Evolutionary conservation across 2,329 filamentous ascomycete genomes (phyloP), one percentile per base, ranked within the genome.

Genomic region (Neoascochyta sp.): DNA sequence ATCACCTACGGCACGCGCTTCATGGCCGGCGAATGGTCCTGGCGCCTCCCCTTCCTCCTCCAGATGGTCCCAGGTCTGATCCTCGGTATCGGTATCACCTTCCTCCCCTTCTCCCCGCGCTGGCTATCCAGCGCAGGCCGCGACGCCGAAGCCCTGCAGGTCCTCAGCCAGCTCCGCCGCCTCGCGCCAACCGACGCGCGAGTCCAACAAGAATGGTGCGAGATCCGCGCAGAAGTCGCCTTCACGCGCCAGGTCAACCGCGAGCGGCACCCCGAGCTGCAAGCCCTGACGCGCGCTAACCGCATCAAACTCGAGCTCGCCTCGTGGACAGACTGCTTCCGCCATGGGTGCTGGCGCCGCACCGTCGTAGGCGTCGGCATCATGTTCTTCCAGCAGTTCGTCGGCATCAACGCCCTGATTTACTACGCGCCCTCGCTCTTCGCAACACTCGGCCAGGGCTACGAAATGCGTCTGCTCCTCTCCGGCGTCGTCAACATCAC

Each of bases 341-440:
- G 52, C 14, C 56, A 56, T 8, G 66, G 67, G 19, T 67, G 62
- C 39, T 64, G 66, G 50, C 60, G 63, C 50, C 58, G 69, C 29
- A 69, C 64, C 0, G 30, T 52, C 5, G 64, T 69, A 15, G 65
- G 56, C 4, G 39, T 62, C n/a, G 61, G 60, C 2, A 52, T 69
- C 20, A 60, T 60, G 41, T 68, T 70, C 40, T 68, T 69, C 38
- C 61, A 68, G 34, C 11, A 26, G 17, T 66, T 68, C 16, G 50
- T 60, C 6, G 59, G 57, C 24, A 66, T 68, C 34, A 69, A 70
- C 22, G 68, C 67, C 0, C 47, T 72, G 1, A 71, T 75, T 71
- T 32, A 80, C 76, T 82, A 82, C 34, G 75, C 78, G 0, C 78
- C 78, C 0, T 57, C 73, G 0, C 64, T 83, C 0, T 82, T 82